Percentiles rank a stretch among this genome's conserved stretches.
These are phyloP conservation scores for Kodamaea alishanica DNA, from an alignment of 1,139 yeast genomes.

Conservation along the genomic window DNA sequence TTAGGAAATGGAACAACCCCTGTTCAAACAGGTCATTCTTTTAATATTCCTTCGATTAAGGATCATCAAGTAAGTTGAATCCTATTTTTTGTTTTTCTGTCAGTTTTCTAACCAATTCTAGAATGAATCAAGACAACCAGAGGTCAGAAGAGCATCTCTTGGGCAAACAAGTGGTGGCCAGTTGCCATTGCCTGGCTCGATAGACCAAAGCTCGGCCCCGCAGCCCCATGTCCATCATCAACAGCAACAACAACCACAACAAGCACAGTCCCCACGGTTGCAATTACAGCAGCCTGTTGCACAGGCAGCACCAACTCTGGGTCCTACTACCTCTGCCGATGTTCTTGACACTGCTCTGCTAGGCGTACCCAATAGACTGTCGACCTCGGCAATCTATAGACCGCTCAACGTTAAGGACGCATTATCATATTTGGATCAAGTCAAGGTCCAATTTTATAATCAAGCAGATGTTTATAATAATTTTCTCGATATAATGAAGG, in stretches of 20 bases:
- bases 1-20: constrained; percentile 43
- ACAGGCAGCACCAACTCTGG: constrained; percentile 7
- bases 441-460: constrained; percentile 83
- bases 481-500: constrained; percentile 96
- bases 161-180: constrained; percentile 20
- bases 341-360: constrained; percentile 17
- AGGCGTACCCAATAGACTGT: constrained; percentile 44
- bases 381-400: constrained; percentile 57
- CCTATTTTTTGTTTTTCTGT: no score
- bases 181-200: constrained; percentile 24
- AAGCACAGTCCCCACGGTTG: constrained; percentile 9
- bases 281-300: constrained; percentile 7
- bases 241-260: constrained; percentile 13
- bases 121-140: constrained; percentile 25
- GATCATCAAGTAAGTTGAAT: no score
- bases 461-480: constrained; percentile 96
- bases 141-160: constrained; percentile 26
- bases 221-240: constrained; percentile 14
- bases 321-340: constrained; percentile 5
- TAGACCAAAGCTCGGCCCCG: constrained; percentile 12
- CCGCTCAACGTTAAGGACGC: constrained; percentile 97
- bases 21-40: constrained; percentile 36
- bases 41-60: constrained; percentile 46
- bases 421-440: constrained; percentile 89
- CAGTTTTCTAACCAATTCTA: constrained; percentile 12